phyloP scores from a whole-genome alignment of 2,329 filamentous ascomycete species.

The Stenocarpella maydis region DNA sequence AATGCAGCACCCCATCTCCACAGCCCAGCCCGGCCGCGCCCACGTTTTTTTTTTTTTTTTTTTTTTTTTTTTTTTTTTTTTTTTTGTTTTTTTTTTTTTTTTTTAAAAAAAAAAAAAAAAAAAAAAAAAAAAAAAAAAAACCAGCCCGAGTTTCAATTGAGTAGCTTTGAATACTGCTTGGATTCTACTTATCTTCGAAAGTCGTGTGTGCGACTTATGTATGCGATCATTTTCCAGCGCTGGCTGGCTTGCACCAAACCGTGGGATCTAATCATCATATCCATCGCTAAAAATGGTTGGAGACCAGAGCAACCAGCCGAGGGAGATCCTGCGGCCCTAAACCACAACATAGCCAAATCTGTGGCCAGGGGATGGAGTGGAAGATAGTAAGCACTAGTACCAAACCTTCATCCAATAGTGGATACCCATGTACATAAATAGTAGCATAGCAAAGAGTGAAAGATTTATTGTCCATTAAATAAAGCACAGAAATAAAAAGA shows the following conservation, averaged over 20 bases:
- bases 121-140: no score
- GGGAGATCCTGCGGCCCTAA: background rate
- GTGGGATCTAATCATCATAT: background rate
- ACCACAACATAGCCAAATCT: background rate
- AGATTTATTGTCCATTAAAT: background rate
- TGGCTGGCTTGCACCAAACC: no score
- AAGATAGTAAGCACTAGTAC: constrained; percentile 4
- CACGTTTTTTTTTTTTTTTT: constrained; percentile 1
- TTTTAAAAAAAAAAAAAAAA: no score
- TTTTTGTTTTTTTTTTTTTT: no score
- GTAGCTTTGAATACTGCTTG: background rate
- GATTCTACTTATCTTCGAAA: constrained; percentile 9
- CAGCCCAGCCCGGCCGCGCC: constrained; percentile 1
- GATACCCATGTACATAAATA: no score
- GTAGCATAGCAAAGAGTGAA: no score
- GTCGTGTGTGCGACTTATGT: no score
- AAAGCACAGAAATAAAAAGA: no score
- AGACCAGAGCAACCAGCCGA: background rate
- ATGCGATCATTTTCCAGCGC: no score
- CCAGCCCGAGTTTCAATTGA: background rate
- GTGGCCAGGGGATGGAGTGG: background rate
- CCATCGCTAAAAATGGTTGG: constrained; percentile 3
- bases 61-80: no score
- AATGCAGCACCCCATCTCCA: constrained; percentile 1
- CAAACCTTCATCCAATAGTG: background rate